These are phyloP conservation scores for Phylloporus sp. DNA, from an alignment of 768 basidiomycete genomes.

Conservation along the genomic window DNA sequence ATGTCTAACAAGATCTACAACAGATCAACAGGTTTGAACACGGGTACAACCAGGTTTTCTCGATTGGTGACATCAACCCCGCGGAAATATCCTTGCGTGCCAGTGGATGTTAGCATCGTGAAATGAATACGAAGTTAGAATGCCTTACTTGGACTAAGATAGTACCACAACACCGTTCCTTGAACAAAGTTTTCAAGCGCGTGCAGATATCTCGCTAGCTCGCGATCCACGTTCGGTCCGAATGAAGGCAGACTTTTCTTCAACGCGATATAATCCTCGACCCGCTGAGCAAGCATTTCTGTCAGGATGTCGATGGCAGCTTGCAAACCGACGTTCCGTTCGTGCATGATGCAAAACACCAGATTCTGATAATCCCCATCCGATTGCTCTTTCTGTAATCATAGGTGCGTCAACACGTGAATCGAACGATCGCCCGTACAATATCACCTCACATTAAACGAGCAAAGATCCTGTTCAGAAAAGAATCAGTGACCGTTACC, in stretches of 20 bases:
- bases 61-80: conserved; percentile 32
- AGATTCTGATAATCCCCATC: conserved; percentile 40
- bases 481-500: conserved; percentile 10
- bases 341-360: conserved; percentile 39
- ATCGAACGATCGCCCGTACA: conserved; percentile 5
- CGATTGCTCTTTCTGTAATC: conserved; percentile 35
- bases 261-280: conserved; percentile 31
- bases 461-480: conserved; percentile 24
- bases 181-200: conserved; percentile 38
- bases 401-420: conserved; percentile 6
- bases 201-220: conserved; percentile 30
- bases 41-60: conserved; percentile 25
- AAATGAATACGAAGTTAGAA: background rate
- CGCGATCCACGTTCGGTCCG: conserved; percentile 32
- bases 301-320: conserved; percentile 35
- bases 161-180: conserved; percentile 39
- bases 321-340: conserved; percentile 32
- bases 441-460: conserved; percentile 24
- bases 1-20: background rate
- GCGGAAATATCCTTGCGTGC: conserved; percentile 29
- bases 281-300: conserved; percentile 34
- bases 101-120: conserved; percentile 9
- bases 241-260: conserved; percentile 35
- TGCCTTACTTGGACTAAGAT: conserved; percentile 35
- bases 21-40: conserved; percentile 25